Evolutionary conservation across 495 filamentous ascomycete genomes (phyloP).

Genomic region (Aspergillus steynii): DNA sequence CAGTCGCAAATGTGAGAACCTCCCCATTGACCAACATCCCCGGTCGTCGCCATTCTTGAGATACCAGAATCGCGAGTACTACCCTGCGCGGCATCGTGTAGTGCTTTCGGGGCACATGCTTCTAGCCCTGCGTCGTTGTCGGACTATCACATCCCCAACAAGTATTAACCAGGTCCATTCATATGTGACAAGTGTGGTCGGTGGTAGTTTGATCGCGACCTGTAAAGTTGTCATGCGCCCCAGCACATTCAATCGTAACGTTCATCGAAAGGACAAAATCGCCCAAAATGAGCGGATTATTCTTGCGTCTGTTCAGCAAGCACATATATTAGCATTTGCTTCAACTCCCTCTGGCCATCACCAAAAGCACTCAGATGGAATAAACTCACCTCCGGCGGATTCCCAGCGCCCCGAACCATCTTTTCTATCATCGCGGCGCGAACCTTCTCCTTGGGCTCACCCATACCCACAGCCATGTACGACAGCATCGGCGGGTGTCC

Average conservation of each 20-base stretch:
- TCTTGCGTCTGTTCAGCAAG: background rate
- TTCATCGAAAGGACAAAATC: background rate
- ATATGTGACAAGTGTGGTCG: background rate
- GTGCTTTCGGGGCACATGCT: background rate
- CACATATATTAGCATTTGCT: background rate
- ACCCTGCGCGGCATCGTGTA: background rate
- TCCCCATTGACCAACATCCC: background rate
- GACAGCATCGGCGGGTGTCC: slow-evolving; percentile 85
- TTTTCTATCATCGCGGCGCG: slow-evolving; percentile 78
- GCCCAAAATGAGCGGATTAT: background rate
- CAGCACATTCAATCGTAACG: background rate
- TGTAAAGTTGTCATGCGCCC: background rate
- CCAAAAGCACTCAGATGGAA: background rate
- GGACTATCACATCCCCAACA: background rate
- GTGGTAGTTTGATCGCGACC: background rate
- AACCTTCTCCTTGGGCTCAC: slow-evolving; percentile 78
- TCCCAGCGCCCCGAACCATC: slow-evolving; percentile 90
- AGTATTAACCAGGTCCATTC: background rate
- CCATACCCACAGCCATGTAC: slow-evolving; percentile 89
- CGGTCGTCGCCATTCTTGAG: background rate
- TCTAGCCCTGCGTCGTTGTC: background rate
- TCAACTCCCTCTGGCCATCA: background rate
- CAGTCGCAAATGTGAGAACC: background rate
- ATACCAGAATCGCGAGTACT: background rate
- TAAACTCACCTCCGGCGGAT: slow-evolving; percentile 65